Percentiles rank a stretch among this genome's conserved stretches.
Evolutionary conservation across 2,329 filamentous ascomycete genomes (phyloP).

Genomic region (Aspergillus neoniger): DNA sequence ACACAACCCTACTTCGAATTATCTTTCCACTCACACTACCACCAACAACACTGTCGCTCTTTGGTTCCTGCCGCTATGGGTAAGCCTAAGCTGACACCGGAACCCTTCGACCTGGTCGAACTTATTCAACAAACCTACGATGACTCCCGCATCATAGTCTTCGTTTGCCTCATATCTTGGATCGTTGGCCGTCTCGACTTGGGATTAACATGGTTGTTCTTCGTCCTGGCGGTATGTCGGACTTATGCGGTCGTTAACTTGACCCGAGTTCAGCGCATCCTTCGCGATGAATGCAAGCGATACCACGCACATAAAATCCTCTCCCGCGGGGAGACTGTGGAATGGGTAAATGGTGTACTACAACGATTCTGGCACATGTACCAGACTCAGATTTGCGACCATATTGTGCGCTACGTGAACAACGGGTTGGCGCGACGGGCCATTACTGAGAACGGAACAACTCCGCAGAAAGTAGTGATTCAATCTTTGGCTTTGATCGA

Average conservation of each 20-base stretch:
- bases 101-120: conserved; percentile 1
- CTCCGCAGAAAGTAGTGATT: conserved; percentile 14
- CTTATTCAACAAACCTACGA: conserved; percentile 18
- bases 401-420: conserved; percentile 19
- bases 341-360: conserved; percentile 18
- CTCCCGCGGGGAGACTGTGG: conserved; percentile 15
- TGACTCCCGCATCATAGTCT: conserved; percentile 20
- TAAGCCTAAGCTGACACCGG: not conserved
- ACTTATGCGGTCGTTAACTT: conserved; percentile 16
- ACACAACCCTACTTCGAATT: not conserved
- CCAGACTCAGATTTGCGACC: conserved; percentile 14
- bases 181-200: conserved; percentile 16
- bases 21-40: not conserved
- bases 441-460: not conserved
- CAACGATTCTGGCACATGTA: conserved; percentile 21
- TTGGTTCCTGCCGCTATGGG: conserved; percentile 4
- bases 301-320: conserved; percentile 15
- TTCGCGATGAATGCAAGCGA: conserved; percentile 17
- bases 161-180: conserved; percentile 20
- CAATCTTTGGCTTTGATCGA: conserved; percentile 17
- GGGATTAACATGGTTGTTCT: conserved; percentile 13
- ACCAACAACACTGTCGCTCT: not conserved
- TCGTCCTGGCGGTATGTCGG: conserved; percentile 19
- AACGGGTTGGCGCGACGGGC: conserved; percentile 13
- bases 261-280: conserved; percentile 15